phyloP scores from a whole-genome alignment of 345 rosid genomes.

The Hibiscus trionum region DNA sequence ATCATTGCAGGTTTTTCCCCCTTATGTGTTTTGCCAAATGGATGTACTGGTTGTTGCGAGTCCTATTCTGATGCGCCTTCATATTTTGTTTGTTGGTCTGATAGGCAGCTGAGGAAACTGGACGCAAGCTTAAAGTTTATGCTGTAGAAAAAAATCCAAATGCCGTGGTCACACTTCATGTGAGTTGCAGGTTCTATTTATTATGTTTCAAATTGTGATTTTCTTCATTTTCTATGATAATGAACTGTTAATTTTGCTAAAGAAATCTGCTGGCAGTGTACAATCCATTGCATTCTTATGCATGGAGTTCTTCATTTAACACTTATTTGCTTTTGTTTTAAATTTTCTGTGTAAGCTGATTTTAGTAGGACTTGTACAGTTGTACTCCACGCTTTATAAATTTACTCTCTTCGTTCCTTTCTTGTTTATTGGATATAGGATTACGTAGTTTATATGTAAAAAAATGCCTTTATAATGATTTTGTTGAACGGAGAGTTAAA shows the following conservation, averaged over 20 bases:
- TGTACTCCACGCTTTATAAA: not conserved
- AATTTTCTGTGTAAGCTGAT: not conserved
- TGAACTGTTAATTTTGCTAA: not conserved
- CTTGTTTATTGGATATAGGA: not conserved
- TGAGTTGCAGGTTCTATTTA: slow-evolving; percentile 30
- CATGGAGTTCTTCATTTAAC: not conserved
- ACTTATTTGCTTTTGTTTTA: not conserved
- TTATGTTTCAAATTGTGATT: not conserved
- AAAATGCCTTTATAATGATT: not conserved
- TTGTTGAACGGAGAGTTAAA: not conserved
- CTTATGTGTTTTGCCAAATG: slow-evolving; percentile 11
- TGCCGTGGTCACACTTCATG: slow-evolving; percentile 97
- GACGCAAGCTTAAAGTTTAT: slow-evolving; percentile 69
- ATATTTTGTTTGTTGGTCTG: slow-evolving; percentile 17
- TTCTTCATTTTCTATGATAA: not conserved
- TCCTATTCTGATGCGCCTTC: slow-evolving; percentile 6
- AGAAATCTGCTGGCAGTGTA: not conserved
- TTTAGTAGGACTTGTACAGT: not conserved
- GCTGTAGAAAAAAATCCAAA: slow-evolving; percentile 99
- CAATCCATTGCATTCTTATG: not conserved
- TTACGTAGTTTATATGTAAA: not conserved
- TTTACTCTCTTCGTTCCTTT: not conserved
- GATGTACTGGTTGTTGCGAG: slow-evolving; percentile 3
- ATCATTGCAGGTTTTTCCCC: slow-evolving; percentile 66
- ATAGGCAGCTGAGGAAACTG: slow-evolving; percentile 97